These are phyloP conservation scores for Paecilomyces sp. DNA, from an alignment of 2,329 filamentous ascomycete genomes.

Conservation along the genomic window DNA sequence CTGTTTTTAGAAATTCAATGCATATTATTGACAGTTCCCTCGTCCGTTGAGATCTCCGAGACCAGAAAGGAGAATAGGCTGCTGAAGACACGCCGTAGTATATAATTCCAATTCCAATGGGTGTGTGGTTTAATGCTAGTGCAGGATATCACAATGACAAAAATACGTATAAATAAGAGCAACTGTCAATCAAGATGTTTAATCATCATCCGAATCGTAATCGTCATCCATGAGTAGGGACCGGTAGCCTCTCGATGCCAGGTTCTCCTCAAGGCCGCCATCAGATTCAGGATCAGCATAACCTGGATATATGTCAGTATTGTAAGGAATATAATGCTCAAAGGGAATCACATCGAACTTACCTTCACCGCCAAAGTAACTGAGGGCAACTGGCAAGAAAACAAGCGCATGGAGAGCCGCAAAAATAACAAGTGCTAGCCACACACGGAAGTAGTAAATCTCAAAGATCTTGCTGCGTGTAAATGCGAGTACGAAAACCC, in stretches of 20 bases:
- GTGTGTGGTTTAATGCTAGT: background rate
- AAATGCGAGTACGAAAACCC: slow-evolving; percentile 86
- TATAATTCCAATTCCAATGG: background rate
- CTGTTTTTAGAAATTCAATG: background rate
- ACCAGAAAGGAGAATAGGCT: background rate
- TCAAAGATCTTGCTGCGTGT: slow-evolving; percentile 98
- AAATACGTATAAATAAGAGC: background rate
- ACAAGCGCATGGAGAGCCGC: slow-evolving; percentile 83
- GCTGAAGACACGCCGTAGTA: background rate
- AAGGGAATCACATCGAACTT: slow-evolving; percentile 18
- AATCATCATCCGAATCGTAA: slow-evolving; percentile 62
- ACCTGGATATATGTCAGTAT: slow-evolving; percentile 37
- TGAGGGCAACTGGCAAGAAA: slow-evolving; percentile 84
- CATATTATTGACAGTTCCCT: background rate
- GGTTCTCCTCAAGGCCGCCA: slow-evolving; percentile 81
- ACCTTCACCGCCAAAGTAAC: slow-evolving; percentile 74
- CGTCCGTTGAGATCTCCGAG: background rate
- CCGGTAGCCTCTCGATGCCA: slow-evolving; percentile 71
- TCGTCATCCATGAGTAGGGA: slow-evolving; percentile 71
- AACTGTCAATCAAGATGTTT: slow-evolving; percentile 4
- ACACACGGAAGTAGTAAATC: slow-evolving; percentile 97
- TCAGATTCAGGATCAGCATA: slow-evolving; percentile 84
- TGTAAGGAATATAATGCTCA: background rate
- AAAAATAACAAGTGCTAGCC: slow-evolving; percentile 84
- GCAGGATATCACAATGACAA: background rate